These are phyloP conservation scores for Neofusicoccum parvum DNA, from an alignment of 2,329 filamentous ascomycete species.

Conservation along the genomic window DNA sequence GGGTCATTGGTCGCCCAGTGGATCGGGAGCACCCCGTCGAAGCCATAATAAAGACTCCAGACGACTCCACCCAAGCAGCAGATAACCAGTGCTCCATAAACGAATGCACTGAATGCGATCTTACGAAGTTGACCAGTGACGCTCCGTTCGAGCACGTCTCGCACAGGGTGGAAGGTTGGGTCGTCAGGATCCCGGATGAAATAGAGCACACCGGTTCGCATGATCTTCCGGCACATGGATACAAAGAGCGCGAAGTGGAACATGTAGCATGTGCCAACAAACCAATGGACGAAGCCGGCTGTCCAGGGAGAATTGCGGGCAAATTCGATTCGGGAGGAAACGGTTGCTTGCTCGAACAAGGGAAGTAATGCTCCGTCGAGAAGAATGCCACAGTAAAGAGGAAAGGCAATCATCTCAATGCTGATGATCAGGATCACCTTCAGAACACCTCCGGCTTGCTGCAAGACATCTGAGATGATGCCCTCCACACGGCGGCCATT, in stretches of 20 bases:
- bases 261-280: constrained; percentile 98
- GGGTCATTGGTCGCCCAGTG: constrained; percentile 93
- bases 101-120: constrained; percentile 92
- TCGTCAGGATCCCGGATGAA: constrained; percentile 98
- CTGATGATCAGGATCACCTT: constrained; percentile 98
- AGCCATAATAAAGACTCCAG: constrained; percentile 76
- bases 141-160: constrained; percentile 91
- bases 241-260: constrained; percentile 99
- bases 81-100: constrained; percentile 91
- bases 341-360: constrained; percentile 78
- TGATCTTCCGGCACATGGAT: constrained; percentile 97
- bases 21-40: constrained; percentile 77
- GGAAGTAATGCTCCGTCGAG: constrained; percentile 87
- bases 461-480: constrained; percentile 76
- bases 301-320: constrained; percentile 79
- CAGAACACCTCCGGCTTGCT: constrained; percentile 93
- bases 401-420: constrained; percentile 98
- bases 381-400: constrained; percentile 89
- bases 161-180: constrained; percentile 95
- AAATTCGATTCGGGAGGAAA: constrained; percentile 77
- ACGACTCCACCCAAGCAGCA: constrained; percentile 93
- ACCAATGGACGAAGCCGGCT: constrained; percentile 97
- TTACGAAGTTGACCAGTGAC: constrained; percentile 92
- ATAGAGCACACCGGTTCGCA: constrained; percentile 92
- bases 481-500: constrained; percentile 66